Evolutionary conservation across 2,329 filamentous ascomycete species (phyloP), one percentile per base, ranked within the genome.

Genomic region (Botrytis byssoidea): DNA sequence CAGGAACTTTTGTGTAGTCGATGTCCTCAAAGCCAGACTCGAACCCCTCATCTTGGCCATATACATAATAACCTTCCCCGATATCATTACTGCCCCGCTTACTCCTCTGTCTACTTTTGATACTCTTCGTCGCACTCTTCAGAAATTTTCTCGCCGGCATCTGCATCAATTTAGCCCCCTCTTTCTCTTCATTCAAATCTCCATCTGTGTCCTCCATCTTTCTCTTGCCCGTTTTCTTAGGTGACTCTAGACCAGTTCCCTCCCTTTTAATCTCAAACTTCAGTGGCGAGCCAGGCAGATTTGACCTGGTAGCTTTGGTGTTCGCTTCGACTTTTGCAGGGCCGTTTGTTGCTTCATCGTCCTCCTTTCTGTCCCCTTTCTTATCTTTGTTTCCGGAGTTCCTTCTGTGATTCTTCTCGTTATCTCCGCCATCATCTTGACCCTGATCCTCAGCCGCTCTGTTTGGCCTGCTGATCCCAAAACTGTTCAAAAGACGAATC

Each of bases 1-100:
- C 48, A 8, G 14, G 51, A 35, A 25, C 16, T 18, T 0, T 55
- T 25, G 65, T 44, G 8, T 70, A 46, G 60, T 70, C 55, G 7
- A 61, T 60, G 44, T 70, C 55, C 37, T 70, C 67, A 44, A 70
- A 70, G 0, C 37, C 67, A 61, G 55, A 70, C 9, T 10, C 25
- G 18, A 7, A 16, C 2, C 9, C 35, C n/a, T 70, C 55, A 4
- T 61, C 40, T 29, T 60, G 14, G 44, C 3, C 22, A 22, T 59
- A 4, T 14, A 1, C n/a, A 59, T 44, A 20, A 3, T 10, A 6
- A 20, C 2, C 40, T 4, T 25, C 22, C 40, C 44, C 67, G 1
- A 10, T 68, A 20, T 46, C 40, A 46, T 46, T 14, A 44, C 20
- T 61, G 29, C 22, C 22, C 8, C 5, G 14, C 8, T 9, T 18